Evolutionary conservation across 2,329 filamentous ascomycete genomes (phyloP), one percentile per base, ranked within the genome.

Genomic region (Aureobasidium sp.): DNA sequence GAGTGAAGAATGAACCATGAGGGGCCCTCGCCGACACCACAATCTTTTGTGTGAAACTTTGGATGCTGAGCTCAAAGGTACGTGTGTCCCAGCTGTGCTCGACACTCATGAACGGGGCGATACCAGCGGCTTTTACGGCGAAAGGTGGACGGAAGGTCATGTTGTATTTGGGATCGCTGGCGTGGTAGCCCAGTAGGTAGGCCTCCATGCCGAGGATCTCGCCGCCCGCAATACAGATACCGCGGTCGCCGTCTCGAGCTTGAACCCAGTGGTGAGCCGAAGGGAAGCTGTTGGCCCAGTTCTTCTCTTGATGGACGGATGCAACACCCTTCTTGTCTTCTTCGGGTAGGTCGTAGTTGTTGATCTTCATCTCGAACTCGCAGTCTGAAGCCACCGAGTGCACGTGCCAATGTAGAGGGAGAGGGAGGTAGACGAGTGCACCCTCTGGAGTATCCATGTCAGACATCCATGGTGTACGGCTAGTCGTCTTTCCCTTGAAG

Each of bases 321-420:
- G 76, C 78, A 2, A 59, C 65, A 48, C 75, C 77, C 9, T 64
- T 64, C 1, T 31, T 65, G 64, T 69, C 70, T 60, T 56, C 71
- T 62, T 53, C 36, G n/a, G 59, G 65, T 7, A 66, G 69, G 63
- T 65, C 68, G 61, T 67, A 64, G 48, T 63, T 61, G 0, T 75
- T 71, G 5, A 80, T 75, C 5, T 66, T 64, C 42, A 82, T 70
- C 4, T 65, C 65, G 68, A 77, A 78, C 3, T 69, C 68, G 57
- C 74, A 74, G 1, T 71, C 67, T 1, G 78, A 80, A 42, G 68
- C 72, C 8, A 79, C 71, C 1, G 76, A 78, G 36, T 80, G 77
- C 5, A 81, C 79, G 64, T 81, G 78, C 79, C 79, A 82, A 64
- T 81, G 79, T 2, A 82, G 67, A 1, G 79, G 79, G 0, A 82